phyloP scores from a whole-genome alignment of 805 yeast species.

The Jamesozyma lodderae region DNA sequence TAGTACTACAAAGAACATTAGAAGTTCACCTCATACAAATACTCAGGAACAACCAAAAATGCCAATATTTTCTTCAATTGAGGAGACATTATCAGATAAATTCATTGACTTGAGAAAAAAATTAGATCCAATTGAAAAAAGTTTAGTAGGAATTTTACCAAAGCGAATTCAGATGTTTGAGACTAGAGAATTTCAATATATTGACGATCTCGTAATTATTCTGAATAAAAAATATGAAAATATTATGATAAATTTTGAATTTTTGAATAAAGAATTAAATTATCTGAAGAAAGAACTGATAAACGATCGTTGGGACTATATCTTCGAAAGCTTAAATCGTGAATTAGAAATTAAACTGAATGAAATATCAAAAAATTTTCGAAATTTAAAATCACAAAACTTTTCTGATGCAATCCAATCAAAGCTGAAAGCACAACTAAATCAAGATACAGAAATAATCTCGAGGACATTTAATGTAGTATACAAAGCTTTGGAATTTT shows the following conservation, averaged over 20 bases:
- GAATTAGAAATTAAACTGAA: constrained; percentile 31
- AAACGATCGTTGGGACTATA: constrained; percentile 47
- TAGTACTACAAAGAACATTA: neutral
- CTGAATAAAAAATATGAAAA: constrained; percentile 33
- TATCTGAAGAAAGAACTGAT: constrained; percentile 39
- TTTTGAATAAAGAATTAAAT: constrained; percentile 34
- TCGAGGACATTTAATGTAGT: constrained; percentile 33
- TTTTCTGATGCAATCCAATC: constrained; percentile 11
- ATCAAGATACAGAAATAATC: constrained; percentile 33
- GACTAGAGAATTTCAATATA: constrained; percentile 22
- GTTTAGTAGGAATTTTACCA: constrained; percentile 45
- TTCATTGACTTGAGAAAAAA: constrained; percentile 36
- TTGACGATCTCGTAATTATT: constrained; percentile 25
- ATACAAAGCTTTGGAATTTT: constrained; percentile 35
- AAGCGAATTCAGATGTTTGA: constrained; percentile 38
- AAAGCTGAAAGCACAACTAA: constrained; percentile 29
- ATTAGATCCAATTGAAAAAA: constrained; percentile 43
- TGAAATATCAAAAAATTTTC: constrained; percentile 14
- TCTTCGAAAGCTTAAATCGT: constrained; percentile 40
- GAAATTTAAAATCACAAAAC: constrained; percentile 7
- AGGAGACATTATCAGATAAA: constrained; percentile 33
- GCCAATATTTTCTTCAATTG: constrained; percentile 35
- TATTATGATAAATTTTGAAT: constrained; percentile 34
- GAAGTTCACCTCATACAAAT: neutral
- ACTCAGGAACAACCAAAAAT: constrained; percentile 20